phyloP scores from a whole-genome alignment of 1,284 basidiomycete species.

The Crucibulum parvulum region DNA sequence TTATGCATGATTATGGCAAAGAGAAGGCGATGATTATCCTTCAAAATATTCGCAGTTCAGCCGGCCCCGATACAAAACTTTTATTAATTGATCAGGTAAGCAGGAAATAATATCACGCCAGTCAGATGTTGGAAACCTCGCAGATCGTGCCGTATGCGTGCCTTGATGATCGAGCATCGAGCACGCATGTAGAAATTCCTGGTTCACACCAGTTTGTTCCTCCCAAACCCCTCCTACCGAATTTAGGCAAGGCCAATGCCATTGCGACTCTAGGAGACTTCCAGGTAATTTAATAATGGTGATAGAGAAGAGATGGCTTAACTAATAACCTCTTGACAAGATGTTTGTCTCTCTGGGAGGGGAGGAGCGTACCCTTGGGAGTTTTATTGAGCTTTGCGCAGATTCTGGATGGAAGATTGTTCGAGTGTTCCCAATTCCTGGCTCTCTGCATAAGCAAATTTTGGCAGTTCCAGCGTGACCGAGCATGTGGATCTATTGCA shows the following conservation, averaged over 20 bases:
- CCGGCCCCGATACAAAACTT: constrained; percentile 26
- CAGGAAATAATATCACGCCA: not conserved
- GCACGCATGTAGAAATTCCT: not conserved
- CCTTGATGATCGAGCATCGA: not conserved
- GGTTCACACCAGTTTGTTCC: not conserved
- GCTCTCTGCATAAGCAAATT: constrained; percentile 15
- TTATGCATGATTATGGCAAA: constrained; percentile 45
- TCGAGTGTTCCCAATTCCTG: constrained; percentile 14
- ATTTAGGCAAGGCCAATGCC: not conserved
- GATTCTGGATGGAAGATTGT: constrained; percentile 19
- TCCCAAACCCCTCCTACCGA: not conserved
- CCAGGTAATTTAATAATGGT: not conserved
- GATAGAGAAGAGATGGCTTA: not conserved
- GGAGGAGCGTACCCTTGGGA: constrained; percentile 16
- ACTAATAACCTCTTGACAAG: not conserved
- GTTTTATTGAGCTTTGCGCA: constrained; percentile 10
- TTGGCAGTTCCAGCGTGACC: constrained; percentile 12
- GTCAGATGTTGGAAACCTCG: not conserved
- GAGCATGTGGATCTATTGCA: too few relatives aligned
- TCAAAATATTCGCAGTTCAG: constrained; percentile 27
- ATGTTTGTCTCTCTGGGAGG: not conserved
- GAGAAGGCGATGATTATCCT: constrained; percentile 28
- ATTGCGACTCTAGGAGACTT: not conserved
- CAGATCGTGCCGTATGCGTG: not conserved
- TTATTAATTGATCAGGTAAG: constrained; percentile 30